Evolutionary conservation across 2,329 filamentous ascomycete species (phyloP), one percentile per base, ranked within the genome.

Genomic region (Fusarium napiforme): DNA sequence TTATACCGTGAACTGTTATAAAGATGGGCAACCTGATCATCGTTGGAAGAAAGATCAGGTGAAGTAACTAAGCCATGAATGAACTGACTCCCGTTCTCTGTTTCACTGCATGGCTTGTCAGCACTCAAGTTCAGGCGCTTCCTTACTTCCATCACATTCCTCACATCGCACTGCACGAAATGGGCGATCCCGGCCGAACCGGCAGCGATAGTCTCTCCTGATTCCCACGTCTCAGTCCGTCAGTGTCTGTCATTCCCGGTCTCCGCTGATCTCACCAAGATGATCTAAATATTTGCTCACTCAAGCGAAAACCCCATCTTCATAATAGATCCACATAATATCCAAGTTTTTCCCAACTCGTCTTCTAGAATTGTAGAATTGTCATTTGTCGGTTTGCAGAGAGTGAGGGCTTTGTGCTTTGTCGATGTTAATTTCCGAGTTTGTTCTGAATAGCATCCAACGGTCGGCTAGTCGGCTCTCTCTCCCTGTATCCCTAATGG

Each of bases 101-200:
- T 61, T 70, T 57, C 58, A 72, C 58, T 45, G 42, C 56, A 61
- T 64, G 15, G 16, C 49, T 69, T 34, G 43, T 49, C 47, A 43
- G 26, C 55, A 57, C 39, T 42, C 37, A 50, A 59, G 26, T 46
- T 46, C 39, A 36, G 26, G 32, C 42, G 43, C 49, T 71, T 60
- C 36, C 58, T 55, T 55, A 36, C 34, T 52, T 53, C 42, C 55
- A 52, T 74, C 67, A 72, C 71, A 73, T 73, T 73, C 71, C 71
- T 74, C 28, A 45, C 57, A 53, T 68, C 30, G 46, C 52, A 56
- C 34, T 28, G 40, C 67, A 37, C 53, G 46, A 52, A 45, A 57
- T 39, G 71, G 50, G 57, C 63, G 59, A 74, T 72, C 71, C 71
- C 69, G 72, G 65, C 72, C 53, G 64, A 50, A 52, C 69, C 68